Percentiles rank a stretch among this genome's conserved stretches.
phyloP scores from a whole-genome alignment of 73 alveolate genomes.

The Tetrahymena elliotti region DNA sequence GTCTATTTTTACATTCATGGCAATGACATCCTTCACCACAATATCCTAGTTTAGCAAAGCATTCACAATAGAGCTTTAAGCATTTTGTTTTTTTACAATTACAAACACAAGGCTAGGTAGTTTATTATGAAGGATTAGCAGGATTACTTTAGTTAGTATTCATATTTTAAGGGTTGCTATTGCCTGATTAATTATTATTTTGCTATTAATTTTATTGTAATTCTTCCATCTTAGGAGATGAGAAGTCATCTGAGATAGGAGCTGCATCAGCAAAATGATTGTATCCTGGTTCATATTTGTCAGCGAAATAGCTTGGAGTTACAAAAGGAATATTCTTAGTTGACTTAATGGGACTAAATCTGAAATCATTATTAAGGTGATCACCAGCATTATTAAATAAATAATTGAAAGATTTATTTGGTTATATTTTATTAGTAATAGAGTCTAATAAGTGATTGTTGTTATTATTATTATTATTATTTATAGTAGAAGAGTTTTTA shows the following conservation, averaged over 20 bases:
- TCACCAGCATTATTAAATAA: not conserved
- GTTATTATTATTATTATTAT: not conserved
- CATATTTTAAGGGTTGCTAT: not conserved
- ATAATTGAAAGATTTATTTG: not conserved
- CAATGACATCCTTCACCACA: slow-evolving; percentile 65
- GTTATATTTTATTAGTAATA: not conserved
- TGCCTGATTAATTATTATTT: not conserved
- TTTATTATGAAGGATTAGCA: not conserved
- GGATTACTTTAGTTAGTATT: not conserved
- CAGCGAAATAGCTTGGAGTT: not conserved
- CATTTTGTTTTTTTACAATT: slow-evolving; percentile 83
- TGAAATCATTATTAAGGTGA: not conserved
- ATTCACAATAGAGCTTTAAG: slow-evolving; percentile 89
- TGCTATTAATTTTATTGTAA: not conserved
- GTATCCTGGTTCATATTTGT: not conserved
- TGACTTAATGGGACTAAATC: not conserved
- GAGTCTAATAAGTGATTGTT: not conserved
- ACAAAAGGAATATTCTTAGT: not conserved
- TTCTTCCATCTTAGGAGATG: not conserved
- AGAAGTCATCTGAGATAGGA: not conserved
- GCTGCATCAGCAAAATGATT: not conserved
- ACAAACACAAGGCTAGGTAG: slow-evolving; percentile 35
- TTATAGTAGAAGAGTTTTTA: not conserved
- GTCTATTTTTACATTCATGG: slow-evolving; percentile 55
- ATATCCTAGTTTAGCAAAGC: slow-evolving; percentile 84